Evolutionary conservation across 73 alveolate species (phyloP), one percentile per base, ranked within the genome.

Genomic region (Uronychia setigera): DNA sequence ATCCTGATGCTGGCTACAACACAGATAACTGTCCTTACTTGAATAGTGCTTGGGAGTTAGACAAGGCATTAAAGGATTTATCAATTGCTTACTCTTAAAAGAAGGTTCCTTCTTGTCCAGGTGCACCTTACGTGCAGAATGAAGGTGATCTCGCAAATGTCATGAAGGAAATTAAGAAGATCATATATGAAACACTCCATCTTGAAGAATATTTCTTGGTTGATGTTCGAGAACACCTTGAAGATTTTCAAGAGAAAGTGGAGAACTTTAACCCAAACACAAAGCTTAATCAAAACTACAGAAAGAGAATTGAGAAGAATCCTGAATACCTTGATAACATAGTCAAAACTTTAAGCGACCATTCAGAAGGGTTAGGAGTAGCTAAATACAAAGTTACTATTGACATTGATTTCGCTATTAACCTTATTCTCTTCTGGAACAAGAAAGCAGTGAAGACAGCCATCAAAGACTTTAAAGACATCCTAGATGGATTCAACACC

Each of bases 1-100:
- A 91, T 74, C 98, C 98, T 9, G 98, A 96, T 85, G 95, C 98
- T 30, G 97, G 97, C 0, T 97, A 97, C 87, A 96, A 96, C 84
- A 91, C 96, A 26, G 96, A 82, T 58, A 97, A 96, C 81, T 85
- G 96, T 32, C 98, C 99, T 29, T 93, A 96, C 87, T 88, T 97
- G 76, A 91, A 92, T 57, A 92, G 93, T 35, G 99, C 99, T 29
- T 95, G 90, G 81, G 90, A 60, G 58, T 91, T 97, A n/a, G 99
- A 97, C 84, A 83, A 86, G 32, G 98, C 93, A 0, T 79, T 96
- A 31, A 85, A 84, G 31, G 95, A 89, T 59, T 93, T 96, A 81
- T 93, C 98, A 58, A 94, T 86, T 82, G 89, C 90, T 27, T 87
- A 92, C 78, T 92, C 98, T n/a, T 88, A 89, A 35, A 89, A 94